phyloP scores from a whole-genome alignment of 495 filamentous ascomycete genomes.

The Ascobolus immersus region DNA sequence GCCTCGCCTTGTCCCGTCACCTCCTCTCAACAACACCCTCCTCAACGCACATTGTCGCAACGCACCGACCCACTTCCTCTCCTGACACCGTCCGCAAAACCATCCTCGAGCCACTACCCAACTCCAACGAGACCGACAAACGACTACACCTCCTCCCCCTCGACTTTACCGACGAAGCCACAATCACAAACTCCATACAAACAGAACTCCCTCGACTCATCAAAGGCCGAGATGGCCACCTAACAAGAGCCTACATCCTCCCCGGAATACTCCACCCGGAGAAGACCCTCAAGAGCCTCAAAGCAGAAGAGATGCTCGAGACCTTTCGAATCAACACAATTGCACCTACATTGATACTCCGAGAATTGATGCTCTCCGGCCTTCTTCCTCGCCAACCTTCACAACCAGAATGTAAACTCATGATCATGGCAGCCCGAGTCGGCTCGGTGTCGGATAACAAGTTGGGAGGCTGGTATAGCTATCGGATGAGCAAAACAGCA shows the following conservation, averaged over 20 bases:
- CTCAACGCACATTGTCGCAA: too few relatives aligned
- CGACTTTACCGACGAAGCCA: slow-evolving; percentile 25
- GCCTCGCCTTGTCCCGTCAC: slow-evolving; percentile 40
- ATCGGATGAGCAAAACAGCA: slow-evolving; percentile 46
- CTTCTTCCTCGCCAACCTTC: slow-evolving; percentile 33
- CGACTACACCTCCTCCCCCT: slow-evolving; percentile 21
- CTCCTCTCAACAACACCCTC: slow-evolving; percentile 42
- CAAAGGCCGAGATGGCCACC: slow-evolving; percentile 29
- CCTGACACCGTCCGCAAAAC: slow-evolving; percentile 36
- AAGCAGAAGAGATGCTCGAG: slow-evolving; percentile 27
- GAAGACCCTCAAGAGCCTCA: slow-evolving; percentile 38
- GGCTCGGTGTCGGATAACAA: slow-evolving; percentile 45
- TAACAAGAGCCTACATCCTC: slow-evolving; percentile 43
- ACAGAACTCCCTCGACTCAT: slow-evolving; percentile 20
- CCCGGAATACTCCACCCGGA: slow-evolving; percentile 54
- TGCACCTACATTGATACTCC: slow-evolving; percentile 46
- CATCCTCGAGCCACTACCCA: slow-evolving; percentile 19
- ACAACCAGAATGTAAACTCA: slow-evolving; percentile 1
- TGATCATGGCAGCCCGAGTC: slow-evolving; percentile 47
- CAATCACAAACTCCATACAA: slow-evolving; percentile 23
- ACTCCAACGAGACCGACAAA: slow-evolving; percentile 1
- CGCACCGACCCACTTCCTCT: slow-evolving; percentile 38
- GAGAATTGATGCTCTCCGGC: slow-evolving; percentile 41
- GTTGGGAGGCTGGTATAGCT: slow-evolving; percentile 49
- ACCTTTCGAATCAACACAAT: slow-evolving; percentile 45